Evolutionary conservation across 2,329 filamentous ascomycete genomes (phyloP).

Genomic region (Exserohilum turcica): DNA sequence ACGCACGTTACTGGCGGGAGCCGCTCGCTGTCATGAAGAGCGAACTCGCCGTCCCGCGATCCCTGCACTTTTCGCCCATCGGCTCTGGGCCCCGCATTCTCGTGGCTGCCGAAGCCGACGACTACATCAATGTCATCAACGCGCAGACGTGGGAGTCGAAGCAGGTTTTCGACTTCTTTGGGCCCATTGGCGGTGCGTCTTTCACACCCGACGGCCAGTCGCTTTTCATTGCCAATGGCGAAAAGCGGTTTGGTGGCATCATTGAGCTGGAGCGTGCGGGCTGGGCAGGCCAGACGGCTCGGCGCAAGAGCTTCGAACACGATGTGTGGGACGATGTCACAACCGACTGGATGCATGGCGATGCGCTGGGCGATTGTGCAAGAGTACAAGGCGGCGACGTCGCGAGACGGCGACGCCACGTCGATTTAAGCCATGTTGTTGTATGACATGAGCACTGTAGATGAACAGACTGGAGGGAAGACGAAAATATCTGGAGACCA

Average conservation of each 20-base stretch:
- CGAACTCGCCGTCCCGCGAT: conserved; percentile 71
- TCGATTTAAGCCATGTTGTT: conserved; percentile 33
- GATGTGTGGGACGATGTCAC: conserved; percentile 14
- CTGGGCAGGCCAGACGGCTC: conserved; percentile 29
- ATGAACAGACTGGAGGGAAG: conserved; percentile 17
- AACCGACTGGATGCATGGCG: conserved; percentile 35
- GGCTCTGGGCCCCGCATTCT: conserved; percentile 71
- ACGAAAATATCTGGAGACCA: no score
- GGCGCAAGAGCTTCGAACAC: conserved; percentile 4
- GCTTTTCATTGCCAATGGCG: conserved; percentile 71
- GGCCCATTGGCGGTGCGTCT: conserved; percentile 71
- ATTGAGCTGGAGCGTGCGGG: conserved; percentile 62
- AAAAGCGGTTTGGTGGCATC: conserved; percentile 69
- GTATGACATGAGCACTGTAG: conserved; percentile 39
- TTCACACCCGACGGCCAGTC: conserved; percentile 71
- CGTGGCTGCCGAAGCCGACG: conserved; percentile 75
- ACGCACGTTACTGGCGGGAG: conserved; percentile 70
- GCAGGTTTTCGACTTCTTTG: conserved; percentile 75
- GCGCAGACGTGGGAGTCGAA: conserved; percentile 66
- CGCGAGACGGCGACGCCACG: conserved; percentile 28
- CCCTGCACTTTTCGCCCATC: conserved; percentile 72
- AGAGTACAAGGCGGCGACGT: conserved; percentile 15
- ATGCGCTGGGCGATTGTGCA: conserved; percentile 19
- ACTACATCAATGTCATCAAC: conserved; percentile 73
- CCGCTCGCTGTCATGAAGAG: conserved; percentile 62